Base-by-base conservation (phyloP, 2,329 filamentous ascomycete species). In the Rosellinia necatrix region DNA sequence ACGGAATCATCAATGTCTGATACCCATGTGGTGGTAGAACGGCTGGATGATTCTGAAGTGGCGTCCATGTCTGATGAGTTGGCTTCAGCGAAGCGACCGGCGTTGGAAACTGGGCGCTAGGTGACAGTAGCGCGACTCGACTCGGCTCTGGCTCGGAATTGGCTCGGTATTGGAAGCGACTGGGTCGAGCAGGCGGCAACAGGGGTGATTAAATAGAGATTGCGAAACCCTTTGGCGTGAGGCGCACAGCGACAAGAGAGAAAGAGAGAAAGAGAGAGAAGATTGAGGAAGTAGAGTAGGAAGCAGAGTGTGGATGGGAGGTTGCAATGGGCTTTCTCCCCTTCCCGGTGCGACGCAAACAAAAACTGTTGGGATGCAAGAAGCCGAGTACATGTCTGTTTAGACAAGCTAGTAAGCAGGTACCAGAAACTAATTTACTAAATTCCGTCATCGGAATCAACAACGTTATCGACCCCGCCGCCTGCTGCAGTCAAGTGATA, bases 1-100 rank as follows among this genome's bases (percentile, higher is more conserved):
- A 61, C 62, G 8, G 68, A 67, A 52, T 71, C 70, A 27, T 73
- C 70, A 43, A 69, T 53, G 50, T 72, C 70, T 8, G 69, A 70
- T 13, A 61, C 57, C 6, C 62, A 55, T 10, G 59, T 57, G 19
- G 40, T 47, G 24, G 35, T 48, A 2, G 68, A 66, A 44, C 58
- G 62, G 47, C 21, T 62, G 21, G 64, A 65, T n/a, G 54, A 46
- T 13, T 61, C 61, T 22, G 53, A 34, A 19, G 40, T 37, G 30
- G 59, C 52, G n/a, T 60, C 63, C 9, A 30, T 60, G 13, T 59
- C 60, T 15, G 40, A 22, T 9, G 27, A n/a, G 37, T 38, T 61
- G 17, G 64, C 5, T 13, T 64, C 51, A 44, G 56, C 47, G 55
- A 65, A 68, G 24, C 67, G 64, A 42, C 62, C 70, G 71, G 73